A percentile compares a stretch with the other conserved stretches of the same genome.
phyloP scores from a whole-genome alignment of 345 rosid genomes.

The Nephelium lappaceum region DNA sequence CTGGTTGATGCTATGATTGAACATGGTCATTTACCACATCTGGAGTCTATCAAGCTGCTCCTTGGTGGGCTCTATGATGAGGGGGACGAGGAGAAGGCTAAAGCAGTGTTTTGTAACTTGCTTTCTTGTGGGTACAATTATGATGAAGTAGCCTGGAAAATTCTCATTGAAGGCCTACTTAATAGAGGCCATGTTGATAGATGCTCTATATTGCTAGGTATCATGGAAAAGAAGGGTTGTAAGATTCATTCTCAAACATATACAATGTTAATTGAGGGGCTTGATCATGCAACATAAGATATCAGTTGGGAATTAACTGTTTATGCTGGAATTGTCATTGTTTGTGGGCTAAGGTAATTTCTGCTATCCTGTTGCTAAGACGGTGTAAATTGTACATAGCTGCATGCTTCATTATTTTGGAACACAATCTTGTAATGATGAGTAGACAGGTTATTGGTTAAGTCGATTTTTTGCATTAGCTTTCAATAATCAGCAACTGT shows the following conservation, averaged over 20 bases:
- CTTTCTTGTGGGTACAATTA: slow-evolving; percentile 61
- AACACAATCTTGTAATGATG: neutral
- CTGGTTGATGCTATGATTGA: slow-evolving; percentile 58
- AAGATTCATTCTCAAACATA: slow-evolving; percentile 65
- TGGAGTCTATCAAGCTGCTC: slow-evolving; percentile 69
- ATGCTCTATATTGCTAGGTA: slow-evolving; percentile 59
- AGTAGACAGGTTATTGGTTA: neutral
- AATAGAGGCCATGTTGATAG: slow-evolving; percentile 55
- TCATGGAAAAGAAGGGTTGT: slow-evolving; percentile 72
- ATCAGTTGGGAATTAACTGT: neutral
- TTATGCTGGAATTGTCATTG: neutral
- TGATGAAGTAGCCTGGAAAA: slow-evolving; percentile 89
- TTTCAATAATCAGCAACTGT: neutral
- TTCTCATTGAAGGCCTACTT: slow-evolving; percentile 77
- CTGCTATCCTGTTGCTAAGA: neutral
- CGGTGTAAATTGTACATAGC: slow-evolving; percentile 1
- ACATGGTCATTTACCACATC: slow-evolving; percentile 60
- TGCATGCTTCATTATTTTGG: neutral
- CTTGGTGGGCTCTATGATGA: slow-evolving; percentile 62
- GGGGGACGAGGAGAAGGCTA: slow-evolving; percentile 60
- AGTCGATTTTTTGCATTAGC: neutral
- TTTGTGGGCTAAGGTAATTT: neutral
- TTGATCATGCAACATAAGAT: slow-evolving; percentile 45
- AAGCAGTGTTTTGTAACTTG: slow-evolving; percentile 47
- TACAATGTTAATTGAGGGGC: slow-evolving; percentile 59